These are phyloP conservation scores for Dactylellina drechsleri DNA, from an alignment of 2,329 filamentous ascomycete species.

Conservation along the genomic window DNA sequence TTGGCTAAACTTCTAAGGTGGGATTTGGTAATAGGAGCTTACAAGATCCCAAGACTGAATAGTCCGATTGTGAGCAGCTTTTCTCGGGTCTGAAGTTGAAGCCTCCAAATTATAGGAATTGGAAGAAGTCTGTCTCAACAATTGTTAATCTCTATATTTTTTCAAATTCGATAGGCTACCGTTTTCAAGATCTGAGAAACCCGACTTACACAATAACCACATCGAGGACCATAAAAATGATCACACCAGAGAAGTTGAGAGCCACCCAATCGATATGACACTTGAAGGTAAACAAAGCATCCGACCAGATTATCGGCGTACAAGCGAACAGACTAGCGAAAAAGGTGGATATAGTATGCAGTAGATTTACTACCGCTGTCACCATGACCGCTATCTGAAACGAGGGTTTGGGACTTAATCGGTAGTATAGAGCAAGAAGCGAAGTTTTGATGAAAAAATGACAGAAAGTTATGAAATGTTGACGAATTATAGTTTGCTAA, in stretches of 20 bases:
- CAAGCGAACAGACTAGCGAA: conserved; percentile 30
- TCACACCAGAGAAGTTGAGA: conserved; percentile 22
- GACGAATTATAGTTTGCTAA: conserved; percentile 28
- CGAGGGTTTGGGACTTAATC: conserved; percentile 23
- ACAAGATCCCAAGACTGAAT: conserved; percentile 41
- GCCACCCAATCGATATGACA: conserved; percentile 22
- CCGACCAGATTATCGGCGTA: conserved; percentile 31
- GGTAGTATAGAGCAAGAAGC: conserved; percentile 43
- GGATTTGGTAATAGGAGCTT: background rate
- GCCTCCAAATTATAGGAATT: conserved; percentile 37
- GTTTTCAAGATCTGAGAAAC: background rate
- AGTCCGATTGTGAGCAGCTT: conserved; percentile 43
- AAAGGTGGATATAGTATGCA: conserved; percentile 29
- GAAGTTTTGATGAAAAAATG: conserved; percentile 51
- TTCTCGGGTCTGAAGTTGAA: conserved; percentile 41
- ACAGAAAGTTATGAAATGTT: conserved; percentile 39
- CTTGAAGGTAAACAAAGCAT: conserved; percentile 31
- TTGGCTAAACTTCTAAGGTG: too few relatives aligned
- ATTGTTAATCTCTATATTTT: background rate
- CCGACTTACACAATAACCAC: conserved; percentile 36
- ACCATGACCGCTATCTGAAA: conserved; percentile 38
- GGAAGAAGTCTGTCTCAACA: conserved; percentile 15
- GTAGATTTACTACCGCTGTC: conserved; percentile 15
- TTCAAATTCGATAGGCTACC: background rate
- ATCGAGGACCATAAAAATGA: conserved; percentile 46